Percentiles rank a stretch among this genome's conserved stretches.
Evolutionary conservation across 371 early-diverging fungal genomes (phyloP).

Genomic region (Syncephalis fuscata): DNA sequence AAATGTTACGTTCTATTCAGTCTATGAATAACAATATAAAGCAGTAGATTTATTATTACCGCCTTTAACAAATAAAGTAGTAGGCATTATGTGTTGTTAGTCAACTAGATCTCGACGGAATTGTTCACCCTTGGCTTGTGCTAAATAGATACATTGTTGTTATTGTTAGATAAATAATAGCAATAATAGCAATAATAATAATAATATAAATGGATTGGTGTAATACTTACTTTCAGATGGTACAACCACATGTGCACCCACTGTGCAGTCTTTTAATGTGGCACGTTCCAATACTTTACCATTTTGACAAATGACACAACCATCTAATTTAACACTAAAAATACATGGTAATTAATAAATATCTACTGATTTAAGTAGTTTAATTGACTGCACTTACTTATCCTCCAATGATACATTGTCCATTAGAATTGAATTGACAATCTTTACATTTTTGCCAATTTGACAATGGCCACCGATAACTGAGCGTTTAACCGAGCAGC

Average conservation of each 20-base stretch:
- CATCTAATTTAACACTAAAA: conserved; percentile 73
- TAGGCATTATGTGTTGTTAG: too few relatives aligned
- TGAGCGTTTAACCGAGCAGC: conserved; percentile 80
- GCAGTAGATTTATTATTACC: too few relatives aligned
- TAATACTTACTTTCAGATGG: conserved; percentile 49
- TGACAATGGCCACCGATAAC: conserved; percentile 81
- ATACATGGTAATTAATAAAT: background rate
- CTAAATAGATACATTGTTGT: too few relatives aligned
- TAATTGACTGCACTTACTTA: conserved; percentile 25
- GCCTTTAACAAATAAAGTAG: too few relatives aligned
- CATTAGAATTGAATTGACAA: conserved; percentile 84
- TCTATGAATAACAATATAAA: too few relatives aligned
- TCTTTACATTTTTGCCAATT: conserved; percentile 90
- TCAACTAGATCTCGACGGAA: too few relatives aligned
- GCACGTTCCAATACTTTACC: conserved; percentile 61
- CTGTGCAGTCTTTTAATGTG: conserved; percentile 77
- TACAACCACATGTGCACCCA: conserved; percentile 57
- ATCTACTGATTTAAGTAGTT: background rate
- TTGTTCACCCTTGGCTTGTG: too few relatives aligned
- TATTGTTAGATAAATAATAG: too few relatives aligned
- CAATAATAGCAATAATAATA: too few relatives aligned
- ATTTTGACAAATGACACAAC: conserved; percentile 69
- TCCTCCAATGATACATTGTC: conserved; percentile 82
- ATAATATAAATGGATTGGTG: too few relatives aligned
- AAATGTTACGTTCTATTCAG: too few relatives aligned